Conservation (phyloP, 495 filamentous ascomycete genomes). For the Daldinia vernicosa region DNA sequence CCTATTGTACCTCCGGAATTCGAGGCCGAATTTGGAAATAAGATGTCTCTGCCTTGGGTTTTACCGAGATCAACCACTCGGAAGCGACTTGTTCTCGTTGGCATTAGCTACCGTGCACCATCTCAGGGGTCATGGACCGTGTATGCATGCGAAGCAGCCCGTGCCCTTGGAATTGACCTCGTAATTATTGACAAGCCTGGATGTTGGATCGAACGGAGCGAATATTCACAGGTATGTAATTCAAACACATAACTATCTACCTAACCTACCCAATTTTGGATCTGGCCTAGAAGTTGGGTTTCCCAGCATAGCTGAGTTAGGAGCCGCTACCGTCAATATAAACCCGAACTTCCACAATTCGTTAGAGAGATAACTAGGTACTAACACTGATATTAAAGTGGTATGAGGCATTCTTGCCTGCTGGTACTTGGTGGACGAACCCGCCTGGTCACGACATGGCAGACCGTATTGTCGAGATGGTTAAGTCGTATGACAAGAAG, state of each 20-base stretch:
- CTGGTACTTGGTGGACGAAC: constrained; percentile 41
- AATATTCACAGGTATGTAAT: constrained; percentile 37
- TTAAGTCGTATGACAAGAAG: constrained; percentile 46
- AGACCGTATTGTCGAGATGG: constrained; percentile 46
- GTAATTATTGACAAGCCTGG: constrained; percentile 58
- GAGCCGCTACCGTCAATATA: background rate
- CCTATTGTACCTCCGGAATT: constrained; percentile 4
- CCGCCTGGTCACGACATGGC: constrained; percentile 47
- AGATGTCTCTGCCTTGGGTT: constrained; percentile 47
- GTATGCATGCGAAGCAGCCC: constrained; percentile 51
- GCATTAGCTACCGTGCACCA: constrained; percentile 51
- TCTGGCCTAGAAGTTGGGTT: background rate
- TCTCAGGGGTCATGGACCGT: constrained; percentile 47
- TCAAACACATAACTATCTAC: too few relatives aligned
- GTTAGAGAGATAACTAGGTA: background rate
- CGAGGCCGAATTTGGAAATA: constrained; percentile 37
- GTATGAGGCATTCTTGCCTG: constrained; percentile 47
- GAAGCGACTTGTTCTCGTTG: constrained; percentile 49
- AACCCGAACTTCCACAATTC: background rate
- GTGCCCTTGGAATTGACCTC: constrained; percentile 54
- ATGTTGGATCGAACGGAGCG: constrained; percentile 56
- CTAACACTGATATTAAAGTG: constrained; percentile 23
- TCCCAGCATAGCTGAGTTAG: background rate
- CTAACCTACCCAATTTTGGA: background rate
- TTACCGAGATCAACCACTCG: constrained; percentile 33